Base-by-base conservation (phyloP, 345 rosid species). In the Reutealis trisperma region DNA sequence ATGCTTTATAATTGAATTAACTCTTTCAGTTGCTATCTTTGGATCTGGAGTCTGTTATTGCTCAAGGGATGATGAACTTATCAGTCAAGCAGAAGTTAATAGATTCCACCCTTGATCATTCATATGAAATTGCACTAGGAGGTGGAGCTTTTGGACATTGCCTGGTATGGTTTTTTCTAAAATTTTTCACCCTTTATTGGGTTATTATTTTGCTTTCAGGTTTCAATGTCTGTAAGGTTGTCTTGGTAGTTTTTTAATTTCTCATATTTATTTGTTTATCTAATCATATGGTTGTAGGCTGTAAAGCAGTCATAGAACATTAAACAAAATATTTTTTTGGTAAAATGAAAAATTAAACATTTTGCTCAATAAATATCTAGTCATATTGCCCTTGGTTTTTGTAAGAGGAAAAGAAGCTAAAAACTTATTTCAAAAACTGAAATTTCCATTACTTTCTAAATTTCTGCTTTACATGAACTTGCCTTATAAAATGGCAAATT, bases 101-200 rank as follows among this genome's bases (percentile, higher is more conserved):
- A n/a, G 85, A 86, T 9, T 78, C 84, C 12, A 83, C 71, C 16
- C 85, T 92, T 30, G 84, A 72, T 61, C 87, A 73, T 34, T 87
- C 94, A 0, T 92, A 86, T 65, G 87, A 85, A 84, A 88, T 90
- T 63, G 87, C 83, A 73, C 88, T 90, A 79, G 93, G 89, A 5
- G 87, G 88, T 68, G 88, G 89, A 81, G 85, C 73, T 59, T 90
- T 88, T 79, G 93, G 93, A 61, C 74, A 52, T 54, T 92, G 97
- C 78, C 83, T 92, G 88, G 88, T 87, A 85, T 27, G 62, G 10
- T 8, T 30, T 32, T 8, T 54, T 49, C 12, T 27, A 54, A 55
- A 52, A 19, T 32, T 52, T 19, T 10, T 10, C 37, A 32, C 24
- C 25, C 61, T 18, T 1, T 70, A 34, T 44, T 11, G 4, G 54